These are phyloP conservation scores for Scedosporium minutisporum DNA, from an alignment of 2,329 filamentous ascomycete genomes.

Conservation along the genomic window DNA sequence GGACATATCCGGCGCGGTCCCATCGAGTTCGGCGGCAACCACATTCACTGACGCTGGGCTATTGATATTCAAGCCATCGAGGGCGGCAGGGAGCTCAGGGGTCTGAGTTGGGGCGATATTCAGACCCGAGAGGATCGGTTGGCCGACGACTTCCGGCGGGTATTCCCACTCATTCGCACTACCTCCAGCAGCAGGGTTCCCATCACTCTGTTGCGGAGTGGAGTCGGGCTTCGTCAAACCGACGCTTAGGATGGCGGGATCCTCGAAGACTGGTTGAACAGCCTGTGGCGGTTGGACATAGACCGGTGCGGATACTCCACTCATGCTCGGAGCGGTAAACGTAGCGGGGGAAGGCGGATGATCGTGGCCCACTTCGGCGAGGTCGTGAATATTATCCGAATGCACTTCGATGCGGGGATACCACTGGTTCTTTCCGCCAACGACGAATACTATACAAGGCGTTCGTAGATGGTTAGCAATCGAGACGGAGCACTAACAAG, in stretches of 20 bases:
- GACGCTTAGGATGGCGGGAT: slow-evolving; percentile 74
- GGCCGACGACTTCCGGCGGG: neutral
- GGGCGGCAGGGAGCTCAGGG: neutral
- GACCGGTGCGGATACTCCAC: slow-evolving; percentile 16
- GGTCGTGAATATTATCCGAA: slow-evolving; percentile 28
- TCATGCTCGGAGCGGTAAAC: slow-evolving; percentile 16
- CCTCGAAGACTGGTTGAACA: slow-evolving; percentile 48
- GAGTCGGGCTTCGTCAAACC: neutral
- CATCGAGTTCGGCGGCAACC: neutral
- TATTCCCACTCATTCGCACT: neutral
- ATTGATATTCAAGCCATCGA: neutral
- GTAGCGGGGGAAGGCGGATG: slow-evolving; percentile 15
- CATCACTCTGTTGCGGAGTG: neutral
- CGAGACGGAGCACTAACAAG: neutral
- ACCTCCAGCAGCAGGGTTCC: neutral
- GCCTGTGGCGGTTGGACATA: slow-evolving; percentile 17
- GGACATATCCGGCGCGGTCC: neutral
- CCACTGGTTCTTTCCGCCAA: slow-evolving; percentile 35
- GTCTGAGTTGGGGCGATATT: neutral
- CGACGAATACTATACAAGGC: slow-evolving; percentile 24
- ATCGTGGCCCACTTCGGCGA: slow-evolving; percentile 28
- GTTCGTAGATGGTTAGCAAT: slow-evolving; percentile 10
- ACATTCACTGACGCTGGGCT: neutral
- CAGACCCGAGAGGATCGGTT: neutral
- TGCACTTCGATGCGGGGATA: slow-evolving; percentile 15